phyloP scores from a whole-genome alignment of 2,329 filamentous ascomycete species.

The Dactylella cylindrospora region DNA sequence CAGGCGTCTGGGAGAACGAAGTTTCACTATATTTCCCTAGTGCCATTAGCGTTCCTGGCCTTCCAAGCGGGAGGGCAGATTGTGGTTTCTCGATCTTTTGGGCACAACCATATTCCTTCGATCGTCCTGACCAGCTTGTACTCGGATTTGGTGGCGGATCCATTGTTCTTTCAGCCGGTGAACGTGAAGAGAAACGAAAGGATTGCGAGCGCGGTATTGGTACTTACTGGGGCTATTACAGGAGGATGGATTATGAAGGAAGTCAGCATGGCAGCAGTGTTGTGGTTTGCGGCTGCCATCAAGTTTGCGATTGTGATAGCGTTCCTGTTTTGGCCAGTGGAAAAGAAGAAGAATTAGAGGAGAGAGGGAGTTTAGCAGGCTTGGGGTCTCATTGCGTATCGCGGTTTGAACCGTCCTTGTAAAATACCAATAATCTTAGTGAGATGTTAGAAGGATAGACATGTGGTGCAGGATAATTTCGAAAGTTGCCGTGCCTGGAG shows the following conservation, averaged over 20 bases:
- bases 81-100: conserved; percentile 57
- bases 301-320: conserved; percentile 54
- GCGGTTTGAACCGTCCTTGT: too few species aligned
- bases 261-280: conserved; percentile 53
- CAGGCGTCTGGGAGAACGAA: conserved; percentile 50
- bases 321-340: conserved; percentile 30
- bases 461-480: too few species aligned
- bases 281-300: conserved; percentile 56
- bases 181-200: conserved; percentile 60
- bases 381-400: too few species aligned
- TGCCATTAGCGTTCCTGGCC: conserved; percentile 57
- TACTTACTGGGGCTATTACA: conserved; percentile 56
- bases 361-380: too few species aligned
- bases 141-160: conserved; percentile 59
- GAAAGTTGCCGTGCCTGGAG: too few species aligned
- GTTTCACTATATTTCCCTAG: conserved; percentile 54
- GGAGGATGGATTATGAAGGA: conserved; percentile 57
- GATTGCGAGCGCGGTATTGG: conserved; percentile 54
- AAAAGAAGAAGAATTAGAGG: not conserved
- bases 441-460: too few species aligned
- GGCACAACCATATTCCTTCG: conserved; percentile 60
- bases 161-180: conserved; percentile 54
- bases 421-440: too few species aligned
- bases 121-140: conserved; percentile 61
- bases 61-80: conserved; percentile 61